Conservation (phyloP, 1,284 basidiomycete genomes). For the Mycena sp. region DNA sequence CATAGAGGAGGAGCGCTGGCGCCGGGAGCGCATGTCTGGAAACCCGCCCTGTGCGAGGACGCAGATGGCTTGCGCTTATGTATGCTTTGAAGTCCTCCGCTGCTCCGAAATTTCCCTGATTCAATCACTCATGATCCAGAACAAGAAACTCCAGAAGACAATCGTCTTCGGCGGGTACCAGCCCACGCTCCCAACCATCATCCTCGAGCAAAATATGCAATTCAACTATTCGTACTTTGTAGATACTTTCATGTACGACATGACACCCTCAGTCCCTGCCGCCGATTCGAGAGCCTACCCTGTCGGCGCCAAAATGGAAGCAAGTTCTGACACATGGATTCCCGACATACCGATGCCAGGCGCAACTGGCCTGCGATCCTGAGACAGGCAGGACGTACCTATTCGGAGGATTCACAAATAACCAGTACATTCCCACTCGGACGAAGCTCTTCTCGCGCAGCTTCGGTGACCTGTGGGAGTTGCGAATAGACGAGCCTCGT, state of each 20-base stretch:
- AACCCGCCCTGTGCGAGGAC: conserved; percentile 50
- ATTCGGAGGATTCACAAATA: too few species aligned
- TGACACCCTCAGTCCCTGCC: conserved; percentile 23
- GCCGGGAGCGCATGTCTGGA: conserved; percentile 46
- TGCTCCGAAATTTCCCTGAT: too few species aligned
- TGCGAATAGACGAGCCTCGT: too few species aligned
- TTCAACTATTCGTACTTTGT: conserved; percentile 30
- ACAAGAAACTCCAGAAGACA: conserved; percentile 7
- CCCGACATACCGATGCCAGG: conserved; percentile 36
- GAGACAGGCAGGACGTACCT: too few species aligned
- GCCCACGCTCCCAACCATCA: conserved; percentile 41
- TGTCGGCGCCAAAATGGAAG: conserved; percentile 32
- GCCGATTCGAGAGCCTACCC: not conserved
- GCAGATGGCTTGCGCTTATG: conserved; percentile 48
- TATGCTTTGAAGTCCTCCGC: too few species aligned
- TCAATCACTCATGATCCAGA: too few species aligned
- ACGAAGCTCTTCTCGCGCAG: too few species aligned
- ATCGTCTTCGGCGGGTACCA: conserved; percentile 52
- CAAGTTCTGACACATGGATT: conserved; percentile 41
- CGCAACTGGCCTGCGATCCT: conserved; percentile 37
- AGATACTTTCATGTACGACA: conserved; percentile 28
- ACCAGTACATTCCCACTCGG: too few species aligned
- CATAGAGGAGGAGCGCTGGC: conserved; percentile 45
- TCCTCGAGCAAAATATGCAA: conserved; percentile 24
- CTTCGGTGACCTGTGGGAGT: too few species aligned